Conservation (phyloP, 768 basidiomycete genomes). For the Leucosporidium scottii region DNA sequence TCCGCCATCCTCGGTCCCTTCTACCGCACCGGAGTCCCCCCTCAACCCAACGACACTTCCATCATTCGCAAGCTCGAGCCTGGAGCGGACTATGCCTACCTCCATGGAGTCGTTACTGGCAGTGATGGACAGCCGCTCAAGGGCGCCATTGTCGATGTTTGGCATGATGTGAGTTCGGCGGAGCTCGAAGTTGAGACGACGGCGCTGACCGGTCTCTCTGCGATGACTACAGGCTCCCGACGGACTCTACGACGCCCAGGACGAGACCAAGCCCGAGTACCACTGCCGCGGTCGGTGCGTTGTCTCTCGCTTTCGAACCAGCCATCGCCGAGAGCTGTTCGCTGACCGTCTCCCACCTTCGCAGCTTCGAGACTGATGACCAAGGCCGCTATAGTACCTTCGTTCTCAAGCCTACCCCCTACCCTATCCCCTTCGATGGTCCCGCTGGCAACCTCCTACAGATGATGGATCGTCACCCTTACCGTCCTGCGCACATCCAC, state of each 20-base stretch:
- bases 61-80: slow-evolving; percentile 32
- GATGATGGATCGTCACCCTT: slow-evolving; percentile 36
- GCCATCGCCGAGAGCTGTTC: no score
- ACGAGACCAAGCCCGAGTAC: slow-evolving; percentile 35
- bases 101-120: slow-evolving; percentile 24
- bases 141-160: slow-evolving; percentile 35
- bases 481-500: slow-evolving; percentile 13
- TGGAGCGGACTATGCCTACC: slow-evolving; percentile 20
- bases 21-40: slow-evolving; percentile 31
- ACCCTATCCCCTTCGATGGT: slow-evolving; percentile 37
- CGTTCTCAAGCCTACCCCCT: slow-evolving; percentile 34
- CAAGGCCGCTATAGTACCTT: slow-evolving; percentile 32
- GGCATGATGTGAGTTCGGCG: slow-evolving; percentile 29
- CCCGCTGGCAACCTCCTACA: slow-evolving; percentile 34
- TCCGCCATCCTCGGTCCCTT: slow-evolving; percentile 38
- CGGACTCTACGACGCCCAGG: slow-evolving; percentile 37
- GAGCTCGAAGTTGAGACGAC: not conserved
- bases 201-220: not conserved
- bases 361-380: slow-evolving; percentile 34
- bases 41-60: slow-evolving; percentile 29
- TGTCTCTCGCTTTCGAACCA: no score
- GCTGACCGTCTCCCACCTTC: no score
- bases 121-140: slow-evolving; percentile 33
- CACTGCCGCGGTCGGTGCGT: slow-evolving; percentile 35
- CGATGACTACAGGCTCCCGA: slow-evolving; percentile 11